phyloP scores from a whole-genome alignment of 352 stramenopile genomes.

The Peronospora belbahrii region DNA sequence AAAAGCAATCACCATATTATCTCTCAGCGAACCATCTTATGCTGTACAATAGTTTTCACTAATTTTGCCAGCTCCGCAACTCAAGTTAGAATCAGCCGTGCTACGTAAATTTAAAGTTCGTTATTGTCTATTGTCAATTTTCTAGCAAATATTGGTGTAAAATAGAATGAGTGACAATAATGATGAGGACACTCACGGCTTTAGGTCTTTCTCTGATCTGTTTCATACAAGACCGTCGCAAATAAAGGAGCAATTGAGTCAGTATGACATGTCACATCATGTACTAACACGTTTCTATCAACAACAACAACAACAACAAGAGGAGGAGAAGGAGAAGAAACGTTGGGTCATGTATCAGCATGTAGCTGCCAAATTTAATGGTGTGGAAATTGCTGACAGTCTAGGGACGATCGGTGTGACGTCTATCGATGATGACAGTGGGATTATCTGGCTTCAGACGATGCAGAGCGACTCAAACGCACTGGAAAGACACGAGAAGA shows the following conservation, averaged over 20 bases:
- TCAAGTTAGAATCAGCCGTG: no score
- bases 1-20: no score
- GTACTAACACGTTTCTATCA: constrained; percentile 35
- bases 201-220: constrained; percentile 55
- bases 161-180: no score
- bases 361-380: constrained; percentile 45
- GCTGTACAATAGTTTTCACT: no score
- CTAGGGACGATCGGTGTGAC: constrained; percentile 32
- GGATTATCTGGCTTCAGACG: constrained; percentile 52
- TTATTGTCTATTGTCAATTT: neutral
- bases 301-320: constrained; percentile 7
- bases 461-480: constrained; percentile 44
- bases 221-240: constrained; percentile 16
- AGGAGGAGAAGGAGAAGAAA: neutral
- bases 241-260: constrained; percentile 24
- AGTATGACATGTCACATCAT: constrained; percentile 36
- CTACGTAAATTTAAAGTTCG: no score
- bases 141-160: no score
- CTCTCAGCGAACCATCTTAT: no score
- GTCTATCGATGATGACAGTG: constrained; percentile 15
- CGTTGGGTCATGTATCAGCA: constrained; percentile 32
- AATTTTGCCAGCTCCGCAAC: no score
- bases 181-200: constrained; percentile 64
- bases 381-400: constrained; percentile 38
- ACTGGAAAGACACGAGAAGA: constrained; percentile 13